Base-by-base conservation (phyloP, 352 stramenopile species). In the Globisporangium polare region DNA sequence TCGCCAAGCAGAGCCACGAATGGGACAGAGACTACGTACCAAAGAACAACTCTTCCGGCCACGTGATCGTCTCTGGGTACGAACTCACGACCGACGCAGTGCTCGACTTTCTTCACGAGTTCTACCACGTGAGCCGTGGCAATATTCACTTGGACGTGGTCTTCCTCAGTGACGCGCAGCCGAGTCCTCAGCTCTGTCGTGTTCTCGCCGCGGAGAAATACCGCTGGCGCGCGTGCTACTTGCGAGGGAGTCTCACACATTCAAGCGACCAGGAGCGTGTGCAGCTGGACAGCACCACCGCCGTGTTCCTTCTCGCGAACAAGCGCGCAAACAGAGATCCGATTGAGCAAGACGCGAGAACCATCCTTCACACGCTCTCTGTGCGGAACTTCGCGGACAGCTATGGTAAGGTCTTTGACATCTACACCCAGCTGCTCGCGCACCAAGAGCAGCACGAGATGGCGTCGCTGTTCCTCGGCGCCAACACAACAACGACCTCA, bases 91-190 rank as follows among this genome's bases (percentile, higher is more conserved):
- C 60, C 4, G 78, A 77, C 49, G 67, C 60, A 12, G 77, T 79
- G 18, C 62, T 80, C 22, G 77, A 86, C 27, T 91, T 91, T 53
- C 67, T 91, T 22, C 69, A 84, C 57, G 82, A 91, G 47, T 91
- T 91, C 53, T 91, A 89, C 49, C 82, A 91, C 55, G 57, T 62
- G 9, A 88, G 72, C 37, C 74, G 82, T 37, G 82, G 79, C 0
- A 73, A 69, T 7, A 88, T 91, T 18, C 57, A 76, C 31, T 67
- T 91, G 49, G 75, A 87, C 46, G 79, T 91, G 13, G 79, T 91
- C 1, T 87, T 91, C 22, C 60, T 91, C 42, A 77, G 75, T 27
- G 71, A 83, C 41, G 54, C 75, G 0, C 54, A 71, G 9, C 82
- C 82, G n/a, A 72, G 74, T 6, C 41, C 49, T 17, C 63, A 68